Conservation (phyloP, 371 early-diverging fungal genomes). For the Apophysomyces ossiformis region DNA sequence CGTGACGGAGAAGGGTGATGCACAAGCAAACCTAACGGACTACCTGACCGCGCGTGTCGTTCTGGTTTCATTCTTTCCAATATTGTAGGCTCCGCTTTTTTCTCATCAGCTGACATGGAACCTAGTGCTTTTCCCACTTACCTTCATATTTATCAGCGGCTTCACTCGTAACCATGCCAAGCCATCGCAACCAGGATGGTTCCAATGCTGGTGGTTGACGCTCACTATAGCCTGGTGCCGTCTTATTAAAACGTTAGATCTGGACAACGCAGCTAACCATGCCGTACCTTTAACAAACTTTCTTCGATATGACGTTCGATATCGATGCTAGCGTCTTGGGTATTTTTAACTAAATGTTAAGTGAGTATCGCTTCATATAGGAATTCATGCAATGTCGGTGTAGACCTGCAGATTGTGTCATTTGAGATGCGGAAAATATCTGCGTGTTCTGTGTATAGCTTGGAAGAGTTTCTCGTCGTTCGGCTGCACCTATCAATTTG, state of each 20-base stretch:
- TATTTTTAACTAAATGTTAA: not conserved
- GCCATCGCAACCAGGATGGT: constrained; percentile 3
- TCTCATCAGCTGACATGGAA: not conserved
- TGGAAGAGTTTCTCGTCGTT: not conserved
- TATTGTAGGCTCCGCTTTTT: not conserved
- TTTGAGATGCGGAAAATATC: constrained; percentile 1
- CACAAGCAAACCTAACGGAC: not conserved
- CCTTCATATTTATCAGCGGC: not conserved
- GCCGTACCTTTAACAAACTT: not conserved
- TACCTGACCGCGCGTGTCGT: not conserved
- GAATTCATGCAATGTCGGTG: too few relatives aligned
- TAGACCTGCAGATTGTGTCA: not conserved
- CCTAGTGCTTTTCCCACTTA: not conserved
- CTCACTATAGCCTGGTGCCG: not conserved
- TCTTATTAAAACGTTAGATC: not conserved
- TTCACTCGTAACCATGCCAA: not conserved
- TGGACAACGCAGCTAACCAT: not conserved
- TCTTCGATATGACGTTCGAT: not conserved
- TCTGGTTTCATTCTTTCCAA: not conserved
- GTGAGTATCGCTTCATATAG: too few relatives aligned
- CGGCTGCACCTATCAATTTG: not conserved
- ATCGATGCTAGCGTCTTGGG: not conserved
- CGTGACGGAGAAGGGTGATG: not conserved
- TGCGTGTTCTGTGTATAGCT: constrained; percentile 1
- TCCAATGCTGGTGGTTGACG: not conserved